Conservation (phyloP, 1,139 yeast genomes). For the Taphrina confusa region DNA sequence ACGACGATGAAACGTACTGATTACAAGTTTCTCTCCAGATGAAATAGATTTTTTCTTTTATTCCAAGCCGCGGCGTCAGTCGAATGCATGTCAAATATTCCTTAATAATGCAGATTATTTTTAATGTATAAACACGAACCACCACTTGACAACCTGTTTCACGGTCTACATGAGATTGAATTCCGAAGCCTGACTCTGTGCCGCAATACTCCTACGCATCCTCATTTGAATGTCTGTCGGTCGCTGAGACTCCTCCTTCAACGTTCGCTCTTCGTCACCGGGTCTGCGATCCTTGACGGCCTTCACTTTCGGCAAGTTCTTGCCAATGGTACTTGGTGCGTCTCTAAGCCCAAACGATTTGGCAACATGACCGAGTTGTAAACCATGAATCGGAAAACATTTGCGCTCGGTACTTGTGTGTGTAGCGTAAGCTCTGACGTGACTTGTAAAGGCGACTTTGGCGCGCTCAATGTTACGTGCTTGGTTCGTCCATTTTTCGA, state of each 20-base stretch:
- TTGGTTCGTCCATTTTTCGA: constrained; percentile 75
- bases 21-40: too few species aligned
- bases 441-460: constrained; percentile 78
- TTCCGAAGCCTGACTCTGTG: constrained; percentile 12
- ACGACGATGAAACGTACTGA: constrained; percentile 10
- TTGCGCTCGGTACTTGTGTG: constrained; percentile 78
- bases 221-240: constrained; percentile 23
- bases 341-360: constrained; percentile 93
- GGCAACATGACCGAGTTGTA: constrained; percentile 94
- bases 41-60: too few species aligned
- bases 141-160: too few species aligned
- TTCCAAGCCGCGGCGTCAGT: too few species aligned
- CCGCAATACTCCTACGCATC: constrained; percentile 24
- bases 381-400: constrained; percentile 71
- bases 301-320: constrained; percentile 10
- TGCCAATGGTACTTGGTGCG: constrained; percentile 70
- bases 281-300: not conserved
- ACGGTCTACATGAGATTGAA: constrained; percentile 28
- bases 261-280: not conserved
- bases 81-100: too few species aligned
- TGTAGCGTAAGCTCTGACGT: constrained; percentile 94
- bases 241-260: constrained; percentile 4
- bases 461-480: constrained; percentile 62
- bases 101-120: too few species aligned
- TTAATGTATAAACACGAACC: too few species aligned